Evolutionary conservation across 192 early-diverging fungal genomes (phyloP), one percentile per base, ranked within the genome.

Genomic region (Backusella morwellensis): DNA sequence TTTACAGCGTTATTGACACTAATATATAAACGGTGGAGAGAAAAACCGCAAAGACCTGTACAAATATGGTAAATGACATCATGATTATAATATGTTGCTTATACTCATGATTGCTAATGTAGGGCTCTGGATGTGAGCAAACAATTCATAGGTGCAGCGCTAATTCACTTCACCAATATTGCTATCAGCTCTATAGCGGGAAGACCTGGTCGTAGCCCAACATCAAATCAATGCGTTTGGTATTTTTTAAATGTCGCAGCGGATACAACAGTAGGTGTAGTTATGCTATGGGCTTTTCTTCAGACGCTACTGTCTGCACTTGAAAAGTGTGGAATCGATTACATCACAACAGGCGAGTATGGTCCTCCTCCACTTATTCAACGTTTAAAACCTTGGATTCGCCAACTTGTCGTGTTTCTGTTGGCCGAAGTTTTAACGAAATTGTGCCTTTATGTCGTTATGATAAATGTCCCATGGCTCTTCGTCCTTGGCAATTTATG

Each of bases 221-320:
- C 83, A 29, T 72, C 72, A 21, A 95, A 94, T 77, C 91, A 90
- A 3, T 95, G 93, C 76, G 87, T 93, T 26, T 94, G 92, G 92
- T 90, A 92, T 74, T 90, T 91, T 73, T 76, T 91, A 66, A 87
- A 93, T 77, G 86, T 94, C 35, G 81, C 90, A 21, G 76, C 93
- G 9, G 94, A 95, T 69, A 94, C 93, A 9, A 94, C 94, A 9
- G 70, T 93, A 29, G 94, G 94, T 6, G 91, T 95, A 3, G 83
- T 85, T 0, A 88, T 95, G 21, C 82, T 95, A 4, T 94, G 86
- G 70, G 38, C 87, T 0, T 89, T 91, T 69, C 80, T 94, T 5
- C 82, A 81, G 3, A 67, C 77, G 7, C 69, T 92, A 11, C 85
- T 92, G 40, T 70, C 35, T 34, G 67, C 81, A 34, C 83, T 87